Percentiles rank a stretch among this genome's conserved stretches.
phyloP scores from a whole-genome alignment of 176 grass and related monocot species.

The Oryza rufipogon region DNA sequence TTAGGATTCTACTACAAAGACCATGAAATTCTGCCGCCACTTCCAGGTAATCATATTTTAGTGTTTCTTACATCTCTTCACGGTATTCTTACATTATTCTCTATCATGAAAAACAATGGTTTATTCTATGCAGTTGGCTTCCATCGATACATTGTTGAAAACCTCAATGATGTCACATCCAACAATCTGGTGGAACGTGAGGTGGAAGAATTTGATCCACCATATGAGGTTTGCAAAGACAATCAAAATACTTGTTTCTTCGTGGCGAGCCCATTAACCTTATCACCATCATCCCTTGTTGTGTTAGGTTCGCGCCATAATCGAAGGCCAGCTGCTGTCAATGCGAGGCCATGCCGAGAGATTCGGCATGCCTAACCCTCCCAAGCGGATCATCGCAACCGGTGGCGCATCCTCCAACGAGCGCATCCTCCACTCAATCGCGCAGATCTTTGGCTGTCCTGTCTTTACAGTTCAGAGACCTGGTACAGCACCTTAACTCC shows the following conservation, averaged over 20 bases:
- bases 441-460: conserved; percentile 77
- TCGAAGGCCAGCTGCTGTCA: conserved; percentile 90
- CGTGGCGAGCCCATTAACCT: not conserved
- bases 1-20: conserved; percentile 99
- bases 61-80: not conserved
- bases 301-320: conserved; percentile 68
- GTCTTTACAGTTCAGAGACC: conserved; percentile 86
- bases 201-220: conserved; percentile 79
- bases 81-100: not conserved
- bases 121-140: conserved; percentile 59
- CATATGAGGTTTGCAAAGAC: conserved; percentile 60
- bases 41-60: conserved; percentile 68
- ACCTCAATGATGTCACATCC: conserved; percentile 42
- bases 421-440: conserved; percentile 70
- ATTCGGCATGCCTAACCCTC: conserved; percentile 91
- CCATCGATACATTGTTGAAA: conserved; percentile 65
- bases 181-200: conserved; percentile 50
- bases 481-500: conserved; percentile 47
- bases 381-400: conserved; percentile 86
- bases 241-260: not conserved
- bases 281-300: not conserved
- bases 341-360: conserved; percentile 92
- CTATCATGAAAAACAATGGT: not conserved
- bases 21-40: conserved; percentile 92
- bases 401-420: conserved; percentile 85